Percentiles rank a stretch among this genome's conserved stretches.
phyloP scores from a whole-genome alignment of 345 rosid genomes.

The Citropsis articulata region DNA sequence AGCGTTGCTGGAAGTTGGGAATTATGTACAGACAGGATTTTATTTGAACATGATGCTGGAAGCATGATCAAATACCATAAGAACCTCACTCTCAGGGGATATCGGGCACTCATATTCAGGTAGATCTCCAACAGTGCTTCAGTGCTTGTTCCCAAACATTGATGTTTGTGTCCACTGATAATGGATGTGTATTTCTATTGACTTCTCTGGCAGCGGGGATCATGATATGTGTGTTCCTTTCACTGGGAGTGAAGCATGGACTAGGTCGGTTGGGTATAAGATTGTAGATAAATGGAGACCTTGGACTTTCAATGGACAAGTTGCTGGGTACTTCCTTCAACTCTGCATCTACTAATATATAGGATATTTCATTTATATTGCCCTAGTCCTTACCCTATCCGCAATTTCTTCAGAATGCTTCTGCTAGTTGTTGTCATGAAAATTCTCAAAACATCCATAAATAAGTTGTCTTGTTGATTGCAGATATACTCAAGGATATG shows the following conservation, averaged over 20 bases:
- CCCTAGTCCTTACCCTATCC: neutral
- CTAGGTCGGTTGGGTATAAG: slow-evolving; percentile 70
- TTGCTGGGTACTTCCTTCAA: slow-evolving; percentile 63
- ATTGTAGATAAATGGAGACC: slow-evolving; percentile 82
- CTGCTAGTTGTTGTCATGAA: neutral
- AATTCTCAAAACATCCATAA: neutral
- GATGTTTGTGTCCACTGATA: neutral
- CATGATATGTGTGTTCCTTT: slow-evolving; percentile 95
- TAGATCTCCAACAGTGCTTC: slow-evolving; percentile 16
- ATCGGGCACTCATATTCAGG: slow-evolving; percentile 85
- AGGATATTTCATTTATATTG: neutral
- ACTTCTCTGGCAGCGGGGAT: slow-evolving; percentile 59
- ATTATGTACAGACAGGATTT: slow-evolving; percentile 43
- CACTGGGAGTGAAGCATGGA: slow-evolving; percentile 93
- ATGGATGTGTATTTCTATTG: neutral
- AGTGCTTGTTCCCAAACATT: neutral
- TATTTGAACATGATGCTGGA: slow-evolving; percentile 45
- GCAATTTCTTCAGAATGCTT: neutral
- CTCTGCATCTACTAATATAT: neutral
- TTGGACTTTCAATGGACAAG: slow-evolving; percentile 62
- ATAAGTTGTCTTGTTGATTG: slow-evolving; percentile 2
- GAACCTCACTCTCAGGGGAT: slow-evolving; percentile 72
- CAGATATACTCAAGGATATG: slow-evolving; percentile 74
- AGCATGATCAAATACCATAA: slow-evolving; percentile 85
- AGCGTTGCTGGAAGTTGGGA: slow-evolving; percentile 48